These are phyloP conservation scores for Pseudonectria buxi DNA, from an alignment of 2,329 filamentous ascomycete genomes.

Conservation along the genomic window DNA sequence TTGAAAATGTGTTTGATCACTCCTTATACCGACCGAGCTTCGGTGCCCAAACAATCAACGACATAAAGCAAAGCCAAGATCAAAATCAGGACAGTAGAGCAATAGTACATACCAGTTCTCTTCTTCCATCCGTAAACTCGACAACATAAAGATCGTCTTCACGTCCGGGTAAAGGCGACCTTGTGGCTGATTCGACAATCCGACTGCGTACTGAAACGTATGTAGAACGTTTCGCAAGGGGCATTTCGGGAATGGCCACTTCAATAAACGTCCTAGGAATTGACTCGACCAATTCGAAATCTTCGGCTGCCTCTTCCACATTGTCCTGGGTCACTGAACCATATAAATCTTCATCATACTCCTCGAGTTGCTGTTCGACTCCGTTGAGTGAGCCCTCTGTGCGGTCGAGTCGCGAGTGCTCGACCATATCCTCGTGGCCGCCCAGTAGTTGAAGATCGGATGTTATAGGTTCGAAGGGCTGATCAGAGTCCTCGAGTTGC, in stretches of 20 bases:
- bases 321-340: no score
- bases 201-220: conserved; percentile 29
- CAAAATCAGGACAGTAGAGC: conserved; percentile 1
- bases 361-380: no score
- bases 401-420: background rate
- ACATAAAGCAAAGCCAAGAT: background rate
- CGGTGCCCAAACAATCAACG: no score
- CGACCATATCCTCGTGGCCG: background rate
- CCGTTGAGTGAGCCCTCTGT: no score
- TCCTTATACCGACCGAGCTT: no score
- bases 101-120: conserved; percentile 35
- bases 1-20: no score
- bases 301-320: no score
- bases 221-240: conserved; percentile 18
- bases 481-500: conserved; percentile 6
- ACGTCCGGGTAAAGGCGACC: conserved; percentile 20
- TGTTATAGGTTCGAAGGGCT: conserved; percentile 6
- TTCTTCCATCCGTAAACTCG: conserved; percentile 41
- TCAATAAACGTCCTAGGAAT: conserved; percentile 17
- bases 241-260: conserved; percentile 24
- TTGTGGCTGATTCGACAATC: conserved; percentile 31
- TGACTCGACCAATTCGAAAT: background rate
- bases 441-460: conserved; percentile 1
- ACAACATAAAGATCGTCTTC: conserved; percentile 27
- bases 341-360: no score